Base-by-base conservation (phyloP, 2,329 filamentous ascomycete genomes). In the Aphanocladium album region DNA sequence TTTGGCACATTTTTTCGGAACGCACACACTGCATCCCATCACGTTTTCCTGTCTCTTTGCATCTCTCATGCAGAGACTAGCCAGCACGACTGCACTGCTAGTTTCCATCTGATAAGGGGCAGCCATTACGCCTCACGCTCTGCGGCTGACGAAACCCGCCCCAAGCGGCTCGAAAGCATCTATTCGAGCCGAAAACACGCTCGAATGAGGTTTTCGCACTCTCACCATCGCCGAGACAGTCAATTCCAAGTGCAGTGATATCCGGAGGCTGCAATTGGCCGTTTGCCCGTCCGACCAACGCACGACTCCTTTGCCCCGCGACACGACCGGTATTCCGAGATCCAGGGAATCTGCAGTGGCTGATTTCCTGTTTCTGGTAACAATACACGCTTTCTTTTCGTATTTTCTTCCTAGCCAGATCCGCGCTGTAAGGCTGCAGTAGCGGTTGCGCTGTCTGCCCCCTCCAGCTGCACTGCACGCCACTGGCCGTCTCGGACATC, bases 401-500 rank as follows among this genome's bases (percentile, higher is more conserved):
- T 12, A 33, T 33, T 30, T 50, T 50, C 11, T 35, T 43, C 27
- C 45, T 14, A 33, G 56, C 56, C 45, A 33, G 16, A 17, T 23
- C 19, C 25, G 47, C 46, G n/a, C 56, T 45, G 49, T 27, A 60
- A 53, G 50, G 50, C 57, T 60, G 50, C 57, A 41, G 51, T 45
- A 55, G 43, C 51, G 43, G 43, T n/a, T 45, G 46, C 56, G 6
- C 45, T 43, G 25, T 30, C 25, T 45, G n/a, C n/a, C 57, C 11
- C 25, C 49, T 33, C 6, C 35, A 45, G 25, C 52, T 27, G 17
- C 25, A 45, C 25, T 27, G 56, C 21, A 39, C 27, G 30, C 19
- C 30, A 19, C 35, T 50, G 58, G 37, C 49, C 58, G 51, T 37
- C 58, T 61, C 59, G 59, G 59, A 61, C 51, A 52, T 61, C 59